Evolutionary conservation across 1,284 basidiomycete species (phyloP), one percentile per base, ranked within the genome.

Genomic region (Nidula niveotomentosa): DNA sequence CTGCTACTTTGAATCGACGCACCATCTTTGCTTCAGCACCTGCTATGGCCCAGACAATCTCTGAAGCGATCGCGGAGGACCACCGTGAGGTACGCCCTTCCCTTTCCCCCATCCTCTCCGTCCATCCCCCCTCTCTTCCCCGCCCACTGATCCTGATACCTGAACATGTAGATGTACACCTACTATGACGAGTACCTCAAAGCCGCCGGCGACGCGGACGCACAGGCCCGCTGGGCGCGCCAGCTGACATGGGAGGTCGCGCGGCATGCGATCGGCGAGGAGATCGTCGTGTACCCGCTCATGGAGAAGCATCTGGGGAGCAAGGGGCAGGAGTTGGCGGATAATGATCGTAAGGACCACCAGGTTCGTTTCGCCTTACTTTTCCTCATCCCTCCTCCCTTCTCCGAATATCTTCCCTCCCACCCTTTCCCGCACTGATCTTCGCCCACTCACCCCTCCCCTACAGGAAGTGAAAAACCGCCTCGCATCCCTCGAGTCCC

Each of bases 241-340:
- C 83, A 84, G 61, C 70, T 86, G 2, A 76, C 70, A 1, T 86
- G 83, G 84, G 83, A 85, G 66, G 71, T 86, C 43, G 83, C 81
- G 0, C 75, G 83, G 0, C 85, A 86, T 60, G 80, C 86, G 4
- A 78, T 84, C 2, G 84, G 81, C 5, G 85, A 88, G 64, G 86
- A 88, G 65, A 78, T 87, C 48, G 76, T 88, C 17, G 80, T 86
- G 1, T 86, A 88, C 60, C 86, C 86, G 5, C 73, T 87, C 51
- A 81, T 88, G 77, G 84, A 88, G 66, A 73, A 81, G 59, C 72
- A 82, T 56, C 74, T 88, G 51, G 84, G 84, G 3, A 66, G 70
- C 1, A 66, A 80, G 58, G 86, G 85, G 0, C 68, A 69, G 53
- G 60, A 78, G 52, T 76, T 87, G 34, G 79, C 85, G 0, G 76